Evolutionary conservation across 306 rosid species (phyloP), one percentile per base, ranked within the genome.

Genomic region (Quercus mongolica): DNA sequence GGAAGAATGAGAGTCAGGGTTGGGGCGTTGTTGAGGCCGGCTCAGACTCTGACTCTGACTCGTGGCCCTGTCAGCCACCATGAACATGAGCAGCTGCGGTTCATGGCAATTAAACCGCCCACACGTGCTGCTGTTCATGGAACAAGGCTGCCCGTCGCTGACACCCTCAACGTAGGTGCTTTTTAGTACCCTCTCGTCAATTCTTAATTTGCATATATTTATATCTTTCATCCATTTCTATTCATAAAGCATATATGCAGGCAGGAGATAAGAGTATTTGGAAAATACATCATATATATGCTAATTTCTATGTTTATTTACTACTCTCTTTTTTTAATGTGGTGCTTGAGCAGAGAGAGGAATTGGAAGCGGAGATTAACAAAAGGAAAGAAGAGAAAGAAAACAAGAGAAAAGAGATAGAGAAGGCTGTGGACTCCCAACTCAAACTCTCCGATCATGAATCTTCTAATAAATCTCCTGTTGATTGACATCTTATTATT

Each of bases 391-490:
- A 85, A 83, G 76, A 81, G 75, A 87, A 72, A 10, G 83, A 85
- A 57, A 78, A 76, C 10, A 74, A 72, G 82, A 85, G 85, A 78
- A 74, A 72, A 56, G 81, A 87, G 75, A 56, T 87, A 51, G 86
- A 85, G 85, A 82, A 83, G 83, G 44, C 75, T 14, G 72, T 78
- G 44, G 84, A 85, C 35, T 85, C 87, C 69, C 81, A 74, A 25
- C 4, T 83, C 77, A 57, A 56, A 33, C 74, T 62, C 12, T 72
- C 33, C 4, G 51, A 65, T 46, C 44, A 38, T 38, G 44, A 2
- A 4, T 12, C 54, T 46, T 11, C 51, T 10, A 44, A 20, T 4
- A 30, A 25, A 64, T 55, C 78, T 64, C 71, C 81, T 35, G 30
- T 52, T 15, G 68, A 77, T 18, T 68, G 62, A 74, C 13, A 6